Evolutionary conservation across 768 basidiomycete genomes (phyloP), one percentile per base, ranked within the genome.

Genomic region (Crassisporium funariophilum): DNA sequence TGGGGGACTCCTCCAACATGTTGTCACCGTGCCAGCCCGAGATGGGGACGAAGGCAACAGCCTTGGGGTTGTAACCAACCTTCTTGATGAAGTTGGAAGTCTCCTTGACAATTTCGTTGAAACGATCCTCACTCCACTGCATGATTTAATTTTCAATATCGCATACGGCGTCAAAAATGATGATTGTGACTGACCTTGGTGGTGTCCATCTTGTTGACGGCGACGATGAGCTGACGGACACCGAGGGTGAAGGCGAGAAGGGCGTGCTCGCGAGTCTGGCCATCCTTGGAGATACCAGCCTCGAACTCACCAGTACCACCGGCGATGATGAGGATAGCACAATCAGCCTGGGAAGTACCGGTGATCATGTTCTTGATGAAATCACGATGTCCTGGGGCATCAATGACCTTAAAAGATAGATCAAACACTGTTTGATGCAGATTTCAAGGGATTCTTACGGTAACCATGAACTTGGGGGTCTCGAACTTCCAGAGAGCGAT

Each of bases 291-390:
- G 84, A 99, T 98, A 91, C 97, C 97, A 69, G 95, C 95, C 75
- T 99, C 97, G 78, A 99, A 98, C 78, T 99, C 97, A 86, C 97
- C 97, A 72, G 90, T 94, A 79, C 97, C 97, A 73, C 81, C 88
- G 56, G 95, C 97, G 60, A 99, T 99, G 82, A 99, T 98, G 74
- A 99, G 93, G 72, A 99, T 85, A 65, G 95, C 97, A 67, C 95
- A 98, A 72, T 99, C 95, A 69, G 95, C 95, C 85, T 99, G 97
- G 64, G 97, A 99, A 63, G 97, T 99, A 83, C 97, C 97, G 54
- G 97, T 99, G 72, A 99, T 99, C 95, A 95, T 97, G 91, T 97
- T 99, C 81, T 99, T 99, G 84, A 99, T 99, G 78, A 99, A 99
- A 69, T 99, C 97, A 85, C 97, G 94, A 74, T 97, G 95, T 68